Percentiles rank a stretch among this genome's conserved stretches.
These are phyloP conservation scores for Ophiosphaerella korrae DNA, from an alignment of 2,329 filamentous ascomycete genomes.

Conservation along the genomic window DNA sequence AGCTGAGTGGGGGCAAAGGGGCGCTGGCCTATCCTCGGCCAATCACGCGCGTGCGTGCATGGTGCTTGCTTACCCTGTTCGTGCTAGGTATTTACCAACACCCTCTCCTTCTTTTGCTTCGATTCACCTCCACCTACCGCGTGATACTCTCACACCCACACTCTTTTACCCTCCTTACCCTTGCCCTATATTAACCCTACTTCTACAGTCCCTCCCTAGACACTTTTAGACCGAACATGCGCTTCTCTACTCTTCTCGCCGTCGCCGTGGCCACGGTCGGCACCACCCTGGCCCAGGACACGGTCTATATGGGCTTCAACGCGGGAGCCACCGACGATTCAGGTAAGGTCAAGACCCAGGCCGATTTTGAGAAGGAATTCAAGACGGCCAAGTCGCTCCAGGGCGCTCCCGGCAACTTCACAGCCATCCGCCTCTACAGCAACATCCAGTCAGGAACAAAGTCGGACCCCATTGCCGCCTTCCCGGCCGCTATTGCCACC, in stretches of 20 bases:
- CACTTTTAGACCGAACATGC: constrained; percentile 20
- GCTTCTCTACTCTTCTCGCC: constrained; percentile 24
- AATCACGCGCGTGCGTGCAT: too few relatives aligned
- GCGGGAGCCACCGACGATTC: constrained; percentile 37
- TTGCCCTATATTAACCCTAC: neutral
- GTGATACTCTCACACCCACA: neutral
- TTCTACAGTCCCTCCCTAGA: constrained; percentile 17
- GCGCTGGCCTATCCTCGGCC: too few relatives aligned
- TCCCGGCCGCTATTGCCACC: constrained; percentile 42
- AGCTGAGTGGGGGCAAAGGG: too few relatives aligned
- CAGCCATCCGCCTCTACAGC: constrained; percentile 72
- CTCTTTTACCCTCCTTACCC: constrained; percentile 1
- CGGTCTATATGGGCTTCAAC: constrained; percentile 40
- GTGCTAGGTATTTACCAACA: too few relatives aligned
- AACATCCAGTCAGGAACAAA: constrained; percentile 71
- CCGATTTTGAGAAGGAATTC: constrained; percentile 74
- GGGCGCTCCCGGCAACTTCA: constrained; percentile 68
- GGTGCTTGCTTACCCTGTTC: too few relatives aligned
- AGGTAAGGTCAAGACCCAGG: constrained; percentile 59
- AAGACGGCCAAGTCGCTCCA: constrained; percentile 65
- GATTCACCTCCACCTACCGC: neutral
- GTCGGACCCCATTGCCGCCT: constrained; percentile 64
- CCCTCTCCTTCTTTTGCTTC: too few relatives aligned
- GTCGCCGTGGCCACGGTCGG: constrained; percentile 29
- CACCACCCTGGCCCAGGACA: constrained; percentile 27